Evolutionary conservation across 495 filamentous ascomycete species (phyloP).

Genomic region (Jackrogersella minutella): DNA sequence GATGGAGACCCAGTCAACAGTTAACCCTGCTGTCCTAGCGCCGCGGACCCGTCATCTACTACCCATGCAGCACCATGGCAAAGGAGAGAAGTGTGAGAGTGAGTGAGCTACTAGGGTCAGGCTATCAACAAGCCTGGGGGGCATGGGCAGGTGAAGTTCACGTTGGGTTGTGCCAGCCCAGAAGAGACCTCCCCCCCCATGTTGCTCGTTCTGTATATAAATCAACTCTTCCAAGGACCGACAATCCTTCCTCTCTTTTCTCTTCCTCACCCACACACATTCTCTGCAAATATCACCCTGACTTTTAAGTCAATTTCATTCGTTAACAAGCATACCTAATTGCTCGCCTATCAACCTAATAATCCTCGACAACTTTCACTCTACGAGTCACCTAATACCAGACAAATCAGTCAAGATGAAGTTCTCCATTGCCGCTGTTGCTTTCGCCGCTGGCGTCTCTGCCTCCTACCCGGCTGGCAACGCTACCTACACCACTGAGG

Average conservation of each 20-base stretch:
- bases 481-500: conserved; percentile 73
- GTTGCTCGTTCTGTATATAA: conserved; percentile 50
- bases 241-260: conserved; percentile 43
- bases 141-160: conserved; percentile 25
- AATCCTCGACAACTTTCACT: conserved; percentile 44
- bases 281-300: conserved; percentile 55
- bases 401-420: conserved; percentile 79
- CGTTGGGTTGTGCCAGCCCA: conserved; percentile 25
- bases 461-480: conserved; percentile 61
- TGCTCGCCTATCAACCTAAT: conserved; percentile 36
- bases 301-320: conserved; percentile 69
- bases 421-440: conserved; percentile 70
- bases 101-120: too few relatives aligned
- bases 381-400: conserved; percentile 56
- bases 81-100: too few relatives aligned
- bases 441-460: conserved; percentile 70
- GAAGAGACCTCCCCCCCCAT: conserved; percentile 35
- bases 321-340: conserved; percentile 54
- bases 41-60: conserved; percentile 20
- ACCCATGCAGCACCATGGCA: conserved; percentile 2
- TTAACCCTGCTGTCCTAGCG: conserved; percentile 26
- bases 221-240: conserved; percentile 39
- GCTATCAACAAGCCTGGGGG: conserved; percentile 27
- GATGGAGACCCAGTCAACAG: conserved; percentile 17
- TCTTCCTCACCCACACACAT: conserved; percentile 57